These are phyloP conservation scores for Capillidium heterosporum DNA, from an alignment of 371 early-diverging fungal genomes.

Conservation along the genomic window DNA sequence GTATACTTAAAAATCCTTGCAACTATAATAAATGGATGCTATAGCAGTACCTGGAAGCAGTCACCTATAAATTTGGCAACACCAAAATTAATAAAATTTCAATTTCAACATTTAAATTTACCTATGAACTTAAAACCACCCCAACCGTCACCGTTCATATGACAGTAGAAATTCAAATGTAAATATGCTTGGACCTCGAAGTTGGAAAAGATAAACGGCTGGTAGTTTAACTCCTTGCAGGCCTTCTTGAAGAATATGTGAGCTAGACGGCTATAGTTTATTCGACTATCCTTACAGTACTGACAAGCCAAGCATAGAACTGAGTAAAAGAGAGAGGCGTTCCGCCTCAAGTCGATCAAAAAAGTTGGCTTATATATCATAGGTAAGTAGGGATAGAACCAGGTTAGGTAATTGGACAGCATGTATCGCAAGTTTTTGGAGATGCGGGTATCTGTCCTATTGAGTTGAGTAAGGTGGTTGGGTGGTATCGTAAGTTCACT, in stretches of 20 bases:
- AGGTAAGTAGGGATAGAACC: not conserved
- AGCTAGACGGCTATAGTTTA: no score
- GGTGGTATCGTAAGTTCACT: no score
- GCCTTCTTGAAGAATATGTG: not conserved
- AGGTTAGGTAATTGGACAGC: no score
- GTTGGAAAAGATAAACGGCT: not conserved
- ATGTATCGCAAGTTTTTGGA: no score
- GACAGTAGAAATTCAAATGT: not conserved
- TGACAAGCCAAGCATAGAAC: not conserved
- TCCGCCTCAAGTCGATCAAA: not conserved
- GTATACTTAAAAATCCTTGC: no score
- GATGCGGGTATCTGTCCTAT: no score
- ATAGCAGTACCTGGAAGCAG: no score
- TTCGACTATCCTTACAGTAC: not conserved
- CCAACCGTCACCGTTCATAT: not conserved
- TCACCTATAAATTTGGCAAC: no score
- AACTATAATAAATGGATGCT: no score
- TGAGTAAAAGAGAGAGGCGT: not conserved
- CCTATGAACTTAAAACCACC: not conserved
- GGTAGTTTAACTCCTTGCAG: not conserved
- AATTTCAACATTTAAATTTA: conserved; percentile 7
- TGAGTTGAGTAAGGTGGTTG: no score
- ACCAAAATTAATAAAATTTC: no score
- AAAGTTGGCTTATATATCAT: not conserved
- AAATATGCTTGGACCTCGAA: not conserved